Percentiles rank a stretch among this genome's conserved stretches.
These are phyloP conservation scores for Chenopodium suecicum DNA, from an alignment of 148 eudicot species.

Conservation along the genomic window DNA sequence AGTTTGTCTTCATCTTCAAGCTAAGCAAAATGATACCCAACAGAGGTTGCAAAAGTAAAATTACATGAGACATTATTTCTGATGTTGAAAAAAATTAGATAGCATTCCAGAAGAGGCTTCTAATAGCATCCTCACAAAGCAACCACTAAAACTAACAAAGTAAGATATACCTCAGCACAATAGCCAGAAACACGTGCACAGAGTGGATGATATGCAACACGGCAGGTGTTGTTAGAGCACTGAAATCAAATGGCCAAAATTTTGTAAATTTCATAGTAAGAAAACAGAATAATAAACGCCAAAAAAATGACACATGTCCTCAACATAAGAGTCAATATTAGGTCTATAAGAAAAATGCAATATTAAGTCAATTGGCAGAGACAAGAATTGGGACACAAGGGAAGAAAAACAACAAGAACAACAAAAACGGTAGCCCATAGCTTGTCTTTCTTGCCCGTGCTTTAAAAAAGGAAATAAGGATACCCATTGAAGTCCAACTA, in stretches of 20 bases:
- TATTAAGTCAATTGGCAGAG: not conserved
- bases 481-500: not conserved
- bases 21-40: constrained; percentile 33
- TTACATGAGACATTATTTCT: not conserved
- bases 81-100: not conserved
- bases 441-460: not conserved
- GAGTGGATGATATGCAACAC: constrained; percentile 95
- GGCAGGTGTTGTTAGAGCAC: constrained; percentile 86
- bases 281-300: not conserved
- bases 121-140: not conserved
- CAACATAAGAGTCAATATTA: not conserved
- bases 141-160: constrained; percentile 10
- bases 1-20: constrained; percentile 82
- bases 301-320: not conserved
- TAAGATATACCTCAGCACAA: constrained; percentile 72
- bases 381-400: not conserved
- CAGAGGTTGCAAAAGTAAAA: not conserved
- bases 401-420: not conserved
- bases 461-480: not conserved
- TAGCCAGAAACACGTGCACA: constrained; percentile 97
- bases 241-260: constrained; percentile 30
- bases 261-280: not conserved
- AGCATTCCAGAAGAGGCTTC: not conserved
- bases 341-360: not conserved
- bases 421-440: not conserved